phyloP scores from a whole-genome alignment of 208 protist species.

The Crithidia fasciculata region DNA sequence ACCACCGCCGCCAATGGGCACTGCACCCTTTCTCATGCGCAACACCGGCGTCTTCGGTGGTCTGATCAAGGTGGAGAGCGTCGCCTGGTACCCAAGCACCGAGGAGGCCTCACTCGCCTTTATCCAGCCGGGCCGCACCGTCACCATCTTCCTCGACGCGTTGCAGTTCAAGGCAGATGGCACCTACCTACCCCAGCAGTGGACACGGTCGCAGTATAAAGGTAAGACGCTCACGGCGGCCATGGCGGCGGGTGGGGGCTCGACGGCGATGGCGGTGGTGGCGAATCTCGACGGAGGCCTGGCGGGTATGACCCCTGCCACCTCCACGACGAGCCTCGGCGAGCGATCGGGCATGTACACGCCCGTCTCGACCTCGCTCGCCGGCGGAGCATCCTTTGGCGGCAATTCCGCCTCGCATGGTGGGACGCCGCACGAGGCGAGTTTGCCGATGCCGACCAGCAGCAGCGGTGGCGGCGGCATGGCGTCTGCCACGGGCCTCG shows the following conservation, averaged over 20 bases:
- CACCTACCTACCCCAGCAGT: constrained; percentile 73
- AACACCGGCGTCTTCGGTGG: constrained; percentile 62
- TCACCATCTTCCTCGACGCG: constrained; percentile 83
- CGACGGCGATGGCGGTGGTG: constrained; percentile 53
- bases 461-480: constrained; percentile 11
- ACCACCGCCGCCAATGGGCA: constrained; percentile 6
- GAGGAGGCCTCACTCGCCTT: constrained; percentile 79
- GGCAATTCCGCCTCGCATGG: constrained; percentile 20
- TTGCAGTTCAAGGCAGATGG: constrained; percentile 63
- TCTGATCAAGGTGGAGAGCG: constrained; percentile 71
- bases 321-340: constrained; percentile 30
- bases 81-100: constrained; percentile 77
- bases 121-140: constrained; percentile 62
- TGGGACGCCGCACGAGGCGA: constrained; percentile 20
- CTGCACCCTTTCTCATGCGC: constrained; percentile 51
- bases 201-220: constrained; percentile 55
- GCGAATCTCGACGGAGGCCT: constrained; percentile 26
- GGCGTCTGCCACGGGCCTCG: background rate
- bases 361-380: constrained; percentile 19
- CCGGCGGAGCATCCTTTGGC: constrained; percentile 11
- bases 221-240: constrained; percentile 45
- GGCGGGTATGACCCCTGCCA: constrained; percentile 22
- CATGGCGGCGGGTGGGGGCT: constrained; percentile 50
- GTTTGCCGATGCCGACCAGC: constrained; percentile 5
- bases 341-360: constrained; percentile 31